Evolutionary conservation across 305 asterid species (phyloP).

Genomic region (Rubia tinctorum): DNA sequence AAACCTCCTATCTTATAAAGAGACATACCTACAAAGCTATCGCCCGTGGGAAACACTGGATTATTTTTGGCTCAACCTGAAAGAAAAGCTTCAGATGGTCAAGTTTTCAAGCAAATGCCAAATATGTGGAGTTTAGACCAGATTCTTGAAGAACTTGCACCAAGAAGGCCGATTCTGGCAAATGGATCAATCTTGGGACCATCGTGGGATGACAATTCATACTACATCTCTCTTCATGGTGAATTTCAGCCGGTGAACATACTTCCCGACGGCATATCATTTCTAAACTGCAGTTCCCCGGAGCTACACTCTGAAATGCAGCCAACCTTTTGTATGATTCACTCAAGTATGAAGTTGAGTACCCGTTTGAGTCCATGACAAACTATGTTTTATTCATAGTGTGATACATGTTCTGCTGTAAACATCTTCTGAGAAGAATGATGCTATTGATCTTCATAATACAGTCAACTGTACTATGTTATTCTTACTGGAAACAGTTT

Average conservation of each 20-base stretch:
- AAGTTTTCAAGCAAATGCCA: conserved; percentile 28
- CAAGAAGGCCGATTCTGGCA: conserved; percentile 30
- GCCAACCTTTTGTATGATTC: conserved; percentile 46
- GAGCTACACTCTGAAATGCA: conserved; percentile 39
- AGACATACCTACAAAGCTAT: conserved; percentile 17
- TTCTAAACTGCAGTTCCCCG: conserved; percentile 32
- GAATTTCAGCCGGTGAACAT: conserved; percentile 30
- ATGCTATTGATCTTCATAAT: conserved; percentile 23
- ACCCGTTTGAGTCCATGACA: conserved; percentile 48
- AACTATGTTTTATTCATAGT: conserved; percentile 68
- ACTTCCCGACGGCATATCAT: conserved; percentile 29
- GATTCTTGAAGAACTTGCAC: conserved; percentile 33
- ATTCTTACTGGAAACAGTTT: neutral
- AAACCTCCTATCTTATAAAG: conserved; percentile 22
- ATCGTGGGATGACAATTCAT: conserved; percentile 44
- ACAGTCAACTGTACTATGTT: conserved; percentile 21
- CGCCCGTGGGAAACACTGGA: conserved; percentile 23
- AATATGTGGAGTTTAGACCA: conserved; percentile 39
- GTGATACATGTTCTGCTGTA: conserved; percentile 25
- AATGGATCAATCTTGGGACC: conserved; percentile 31
- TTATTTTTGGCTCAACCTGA: conserved; percentile 39
- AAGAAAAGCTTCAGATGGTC: conserved; percentile 24
- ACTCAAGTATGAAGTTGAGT: conserved; percentile 48
- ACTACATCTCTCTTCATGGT: conserved; percentile 33
- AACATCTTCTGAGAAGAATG: conserved; percentile 23